Conservation (phyloP, 2,329 filamentous ascomycete genomes). For the Plenodomus lindquistii region DNA sequence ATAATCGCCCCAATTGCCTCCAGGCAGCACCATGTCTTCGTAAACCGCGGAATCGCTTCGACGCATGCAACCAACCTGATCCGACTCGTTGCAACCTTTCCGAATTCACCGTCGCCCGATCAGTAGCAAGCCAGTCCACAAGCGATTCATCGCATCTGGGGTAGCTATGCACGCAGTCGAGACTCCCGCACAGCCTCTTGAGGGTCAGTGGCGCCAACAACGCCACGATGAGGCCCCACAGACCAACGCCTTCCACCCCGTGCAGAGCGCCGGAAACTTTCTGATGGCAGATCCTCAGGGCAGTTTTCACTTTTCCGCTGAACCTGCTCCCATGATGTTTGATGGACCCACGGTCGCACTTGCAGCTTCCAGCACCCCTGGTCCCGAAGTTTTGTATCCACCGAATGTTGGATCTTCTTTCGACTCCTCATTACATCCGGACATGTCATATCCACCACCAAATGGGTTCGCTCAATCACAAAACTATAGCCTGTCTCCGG, state of each 20-base stretch:
- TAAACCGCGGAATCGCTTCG: conserved; percentile 17
- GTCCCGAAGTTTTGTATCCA: conserved; percentile 36
- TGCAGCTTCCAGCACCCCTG: conserved; percentile 22
- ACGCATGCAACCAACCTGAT: conserved; percentile 3
- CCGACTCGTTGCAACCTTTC: conserved; percentile 9
- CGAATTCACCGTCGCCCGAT: conserved; percentile 9
- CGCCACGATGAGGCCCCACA: conserved; percentile 39
- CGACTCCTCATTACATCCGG: conserved; percentile 41
- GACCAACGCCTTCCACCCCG: conserved; percentile 28
- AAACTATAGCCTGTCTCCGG: conserved; percentile 36
- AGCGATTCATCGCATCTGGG: conserved; percentile 14
- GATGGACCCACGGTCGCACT: conserved; percentile 33
- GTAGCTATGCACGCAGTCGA: conserved; percentile 38
- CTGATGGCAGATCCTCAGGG: conserved; percentile 37
- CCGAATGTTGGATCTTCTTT: conserved; percentile 40
- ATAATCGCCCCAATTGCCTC: conserved; percentile 20
- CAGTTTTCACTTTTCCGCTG: conserved; percentile 42
- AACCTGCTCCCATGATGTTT: conserved; percentile 39
- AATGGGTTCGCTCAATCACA: conserved; percentile 30
- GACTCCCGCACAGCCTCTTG: conserved; percentile 37
- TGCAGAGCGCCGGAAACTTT: conserved; percentile 25
- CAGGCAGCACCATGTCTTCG: conserved; percentile 42
- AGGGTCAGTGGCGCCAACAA: conserved; percentile 40
- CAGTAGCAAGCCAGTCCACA: conserved; percentile 27
- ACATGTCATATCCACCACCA: conserved; percentile 36